Conservation (phyloP, 805 yeast genomes). For the Wickerhamomyces hampshirensis region DNA sequence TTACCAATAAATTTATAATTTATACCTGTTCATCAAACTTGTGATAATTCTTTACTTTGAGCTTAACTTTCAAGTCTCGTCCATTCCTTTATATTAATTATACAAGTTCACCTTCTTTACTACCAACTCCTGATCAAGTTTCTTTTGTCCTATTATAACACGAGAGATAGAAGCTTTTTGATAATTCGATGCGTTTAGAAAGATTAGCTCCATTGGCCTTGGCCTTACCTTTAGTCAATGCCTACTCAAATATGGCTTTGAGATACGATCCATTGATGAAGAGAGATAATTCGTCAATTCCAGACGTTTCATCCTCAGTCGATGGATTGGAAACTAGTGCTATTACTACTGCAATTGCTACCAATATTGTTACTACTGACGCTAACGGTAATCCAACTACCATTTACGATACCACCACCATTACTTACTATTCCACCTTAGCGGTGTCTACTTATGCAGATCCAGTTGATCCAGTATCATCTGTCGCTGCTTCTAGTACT, state of each 20-base stretch:
- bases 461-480: slow-evolving; percentile 4
- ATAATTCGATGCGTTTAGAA: background rate
- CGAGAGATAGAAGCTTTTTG: too few relatives aligned
- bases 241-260: slow-evolving; percentile 22
- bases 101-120: too few relatives aligned
- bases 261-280: slow-evolving; percentile 20
- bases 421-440: slow-evolving; percentile 18
- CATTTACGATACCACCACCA: slow-evolving; percentile 3
- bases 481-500: slow-evolving; percentile 2
- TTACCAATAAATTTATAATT: too few relatives aligned
- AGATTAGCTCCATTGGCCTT: slow-evolving; percentile 8
- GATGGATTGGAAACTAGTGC: slow-evolving; percentile 6
- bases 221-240: slow-evolving; percentile 13
- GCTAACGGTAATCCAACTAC: slow-evolving; percentile 17
- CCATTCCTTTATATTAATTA: slow-evolving; percentile 25
- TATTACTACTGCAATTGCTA: slow-evolving; percentile 17
- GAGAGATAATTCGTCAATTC: slow-evolving; percentile 15
- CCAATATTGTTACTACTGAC: slow-evolving; percentile 20
- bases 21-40: too few relatives aligned
- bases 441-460: slow-evolving; percentile 7
- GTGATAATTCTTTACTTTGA: slow-evolving; percentile 8
- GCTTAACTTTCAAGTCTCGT: slow-evolving; percentile 21
- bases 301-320: slow-evolving; percentile 1
- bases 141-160: too few relatives aligned
- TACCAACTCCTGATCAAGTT: too few relatives aligned